phyloP scores from a whole-genome alignment of 306 rosid species.

The Rosa multiflora region DNA sequence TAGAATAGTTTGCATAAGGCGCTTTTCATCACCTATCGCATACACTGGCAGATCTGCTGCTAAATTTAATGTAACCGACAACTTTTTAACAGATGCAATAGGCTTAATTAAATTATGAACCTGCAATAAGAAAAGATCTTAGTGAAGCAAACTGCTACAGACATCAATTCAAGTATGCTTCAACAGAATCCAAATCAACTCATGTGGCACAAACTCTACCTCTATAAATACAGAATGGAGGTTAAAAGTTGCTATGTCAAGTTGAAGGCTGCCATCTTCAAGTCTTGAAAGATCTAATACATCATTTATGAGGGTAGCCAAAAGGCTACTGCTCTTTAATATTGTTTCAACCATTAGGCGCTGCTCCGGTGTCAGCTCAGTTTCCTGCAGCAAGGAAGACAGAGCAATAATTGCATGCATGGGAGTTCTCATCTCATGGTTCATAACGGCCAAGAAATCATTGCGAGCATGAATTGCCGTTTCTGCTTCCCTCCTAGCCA shows the following conservation, averaged over 20 bases:
- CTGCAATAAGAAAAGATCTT: conserved; percentile 48
- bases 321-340: conserved; percentile 86
- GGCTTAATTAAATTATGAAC: conserved; percentile 85
- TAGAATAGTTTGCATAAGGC: conserved; percentile 83
- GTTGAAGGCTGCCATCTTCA: conserved; percentile 96
- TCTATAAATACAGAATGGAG: conserved; percentile 83
- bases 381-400: conserved; percentile 93
- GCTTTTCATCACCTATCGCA: conserved; percentile 83
- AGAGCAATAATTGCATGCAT: conserved; percentile 99
- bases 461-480: conserved; percentile 98
- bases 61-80: conserved; percentile 55
- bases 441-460: conserved; percentile 98
- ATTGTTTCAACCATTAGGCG: conserved; percentile 95
- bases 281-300: conserved; percentile 97
- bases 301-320: conserved; percentile 89
- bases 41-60: conserved; percentile 72
- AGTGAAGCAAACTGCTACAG: conserved; percentile 25
- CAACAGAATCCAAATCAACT: conserved; percentile 7
- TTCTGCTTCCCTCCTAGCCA: conserved; percentile 98
- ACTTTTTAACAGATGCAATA: conserved; percentile 77
- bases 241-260: conserved; percentile 66
- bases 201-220: conserved; percentile 39
- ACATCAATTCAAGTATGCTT: conserved; percentile 19
- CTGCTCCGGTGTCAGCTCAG: conserved; percentile 86
- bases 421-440: conserved; percentile 99